Evolutionary conservation across 768 basidiomycete genomes (phyloP), one percentile per base, ranked within the genome.

Genomic region (Trametes maxima): DNA sequence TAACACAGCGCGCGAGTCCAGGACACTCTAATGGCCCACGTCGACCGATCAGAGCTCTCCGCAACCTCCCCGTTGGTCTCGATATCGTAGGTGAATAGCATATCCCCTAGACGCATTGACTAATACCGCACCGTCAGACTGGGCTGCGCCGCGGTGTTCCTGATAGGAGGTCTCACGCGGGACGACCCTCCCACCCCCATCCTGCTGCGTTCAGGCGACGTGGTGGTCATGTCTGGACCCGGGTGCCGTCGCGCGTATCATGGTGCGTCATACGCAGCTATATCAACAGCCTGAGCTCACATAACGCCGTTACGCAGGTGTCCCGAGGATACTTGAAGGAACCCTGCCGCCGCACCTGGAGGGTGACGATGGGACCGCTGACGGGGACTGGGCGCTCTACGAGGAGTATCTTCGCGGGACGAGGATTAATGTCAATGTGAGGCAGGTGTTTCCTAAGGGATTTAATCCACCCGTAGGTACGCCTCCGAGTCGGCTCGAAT

Each of bases 11-110:
- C 16, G 46, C 19, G 49, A 19, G n/a, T 33, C 63, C 62, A 87
- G 83, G 95, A 98, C 64, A 92, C 94, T 0, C 83, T 99, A 19
- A 98, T 98, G 90, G 96, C 85, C 0, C 96, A 99, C 72, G 93
- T 97, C n/a, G 96, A 99, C 73, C 90, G 92, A 19, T 94, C 95
- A 21, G 96, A 99, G 75, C 82, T 96, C 10, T 96, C 95, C 67
- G 87, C 93, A 2, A 92, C 92, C 5, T 88, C 93, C 0, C 96
- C 96, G 0, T 82, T 99, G 0, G 92, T 98, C 5, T 97, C 94
- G 0, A 87, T 99, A 51, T 97, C 95, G 95, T 95, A 65, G 68
- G 90, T 73, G 3, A 11, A 16, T 6, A 37, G 25, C 36, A 25
- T 11, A 22, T 2, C 36, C n/a, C 35, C 51, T 10, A 14, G 4